A percentile compares a stretch with the other conserved stretches of the same genome.
Conservation (phyloP, 2,329 filamentous ascomycete species). For the Pestalotiopsis fici region DNA sequence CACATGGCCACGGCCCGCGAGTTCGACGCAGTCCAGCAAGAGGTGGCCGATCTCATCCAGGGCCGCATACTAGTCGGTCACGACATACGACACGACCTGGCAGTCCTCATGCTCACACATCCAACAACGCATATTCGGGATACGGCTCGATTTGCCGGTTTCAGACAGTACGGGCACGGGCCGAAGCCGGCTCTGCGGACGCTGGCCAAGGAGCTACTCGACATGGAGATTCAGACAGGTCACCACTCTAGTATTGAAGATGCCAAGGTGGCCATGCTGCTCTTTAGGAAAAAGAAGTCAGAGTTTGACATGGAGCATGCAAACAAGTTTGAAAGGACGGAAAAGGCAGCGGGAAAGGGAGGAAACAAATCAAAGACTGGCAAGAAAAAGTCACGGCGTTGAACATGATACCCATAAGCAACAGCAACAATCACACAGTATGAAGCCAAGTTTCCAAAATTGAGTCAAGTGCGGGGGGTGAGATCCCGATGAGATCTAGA, state of each 20-base stretch:
- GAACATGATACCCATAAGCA: not conserved
- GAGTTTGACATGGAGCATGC: slow-evolving; percentile 82
- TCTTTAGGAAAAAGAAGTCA: slow-evolving; percentile 82
- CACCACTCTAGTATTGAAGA: slow-evolving; percentile 73
- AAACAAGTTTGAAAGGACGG: slow-evolving; percentile 58
- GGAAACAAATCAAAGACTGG: not conserved
- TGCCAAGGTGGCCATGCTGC: slow-evolving; percentile 84
- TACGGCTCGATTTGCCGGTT: slow-evolving; percentile 76
- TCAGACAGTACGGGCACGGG: slow-evolving; percentile 68
- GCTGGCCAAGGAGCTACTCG: slow-evolving; percentile 58
- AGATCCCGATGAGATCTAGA: not conserved
- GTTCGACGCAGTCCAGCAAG: slow-evolving; percentile 76
- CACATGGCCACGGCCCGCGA: slow-evolving; percentile 70
- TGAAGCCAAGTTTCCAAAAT: not conserved
- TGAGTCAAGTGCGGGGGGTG: not conserved
- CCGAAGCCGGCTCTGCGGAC: slow-evolving; percentile 67
- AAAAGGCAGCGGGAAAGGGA: not conserved
- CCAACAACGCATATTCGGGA: slow-evolving; percentile 79
- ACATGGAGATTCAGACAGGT: slow-evolving; percentile 63
- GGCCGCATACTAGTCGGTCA: slow-evolving; percentile 72
- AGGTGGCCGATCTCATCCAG: slow-evolving; percentile 66
- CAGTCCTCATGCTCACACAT: slow-evolving; percentile 76
- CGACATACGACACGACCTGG: slow-evolving; percentile 69
- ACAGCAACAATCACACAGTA: not conserved
- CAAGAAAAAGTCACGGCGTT: slow-evolving; percentile 9